Conservation (phyloP, 441 rosid genomes). For the Pelargonium cotyledonis region DNA sequence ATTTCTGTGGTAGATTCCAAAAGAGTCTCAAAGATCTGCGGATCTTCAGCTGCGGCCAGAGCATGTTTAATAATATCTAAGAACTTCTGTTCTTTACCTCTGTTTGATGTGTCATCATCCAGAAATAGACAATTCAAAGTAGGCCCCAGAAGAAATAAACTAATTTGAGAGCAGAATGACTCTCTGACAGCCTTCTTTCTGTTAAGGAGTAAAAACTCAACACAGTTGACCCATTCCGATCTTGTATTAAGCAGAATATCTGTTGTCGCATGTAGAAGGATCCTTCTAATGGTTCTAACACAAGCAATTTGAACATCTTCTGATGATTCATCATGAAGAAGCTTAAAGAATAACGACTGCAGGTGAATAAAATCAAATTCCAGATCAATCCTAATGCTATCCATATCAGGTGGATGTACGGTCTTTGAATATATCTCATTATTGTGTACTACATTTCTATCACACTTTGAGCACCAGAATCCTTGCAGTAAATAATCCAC, state of each 20-base stretch:
- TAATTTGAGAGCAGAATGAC: slow-evolving; percentile 77
- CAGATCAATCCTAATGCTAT: slow-evolving; percentile 29
- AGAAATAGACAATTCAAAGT: slow-evolving; percentile 52
- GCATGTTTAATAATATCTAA: slow-evolving; percentile 57
- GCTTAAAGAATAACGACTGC: slow-evolving; percentile 54
- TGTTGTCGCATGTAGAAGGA: slow-evolving; percentile 56
- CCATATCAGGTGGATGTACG: slow-evolving; percentile 31
- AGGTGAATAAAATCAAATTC: slow-evolving; percentile 41
- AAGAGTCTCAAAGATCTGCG: slow-evolving; percentile 68
- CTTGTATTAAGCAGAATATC: slow-evolving; percentile 49
- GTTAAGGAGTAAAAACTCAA: slow-evolving; percentile 61
- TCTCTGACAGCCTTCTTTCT: slow-evolving; percentile 73
- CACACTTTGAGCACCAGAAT: slow-evolving; percentile 88
- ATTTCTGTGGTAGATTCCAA: slow-evolving; percentile 71
- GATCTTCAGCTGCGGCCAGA: slow-evolving; percentile 55
- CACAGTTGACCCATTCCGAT: slow-evolving; percentile 68
- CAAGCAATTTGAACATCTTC: slow-evolving; percentile 92
- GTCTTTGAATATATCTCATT: slow-evolving; percentile 31
- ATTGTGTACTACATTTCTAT: slow-evolving; percentile 32
- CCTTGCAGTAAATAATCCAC: slow-evolving; percentile 56
- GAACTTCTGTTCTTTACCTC: slow-evolving; percentile 45
- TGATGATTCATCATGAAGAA: slow-evolving; percentile 67
- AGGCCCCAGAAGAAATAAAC: slow-evolving; percentile 51
- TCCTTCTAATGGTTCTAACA: slow-evolving; percentile 56
- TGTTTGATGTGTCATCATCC: slow-evolving; percentile 34